Percentiles rank a stretch among this genome's conserved stretches.
Evolutionary conservation across 352 stramenopile species (phyloP).

Genomic region (Thalassiosira livingstoniorum): DNA sequence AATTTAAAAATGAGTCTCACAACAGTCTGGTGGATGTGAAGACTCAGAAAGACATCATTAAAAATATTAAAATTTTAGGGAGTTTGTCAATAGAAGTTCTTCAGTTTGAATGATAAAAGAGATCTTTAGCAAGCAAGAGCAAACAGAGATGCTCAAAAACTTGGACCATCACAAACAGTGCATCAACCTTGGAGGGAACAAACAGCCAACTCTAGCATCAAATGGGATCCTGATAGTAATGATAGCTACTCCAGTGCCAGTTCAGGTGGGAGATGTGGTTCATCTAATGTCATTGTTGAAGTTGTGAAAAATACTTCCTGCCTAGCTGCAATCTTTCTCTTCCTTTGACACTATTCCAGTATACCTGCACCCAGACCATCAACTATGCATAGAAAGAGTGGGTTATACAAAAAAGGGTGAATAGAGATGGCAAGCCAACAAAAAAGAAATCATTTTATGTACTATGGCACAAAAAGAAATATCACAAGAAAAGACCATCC

Average conservation of each 20-base stretch:
- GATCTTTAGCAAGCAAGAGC: not conserved
- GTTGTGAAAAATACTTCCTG: not conserved
- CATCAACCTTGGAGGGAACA: not conserved
- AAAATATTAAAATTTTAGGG: not conserved
- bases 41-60: constrained; percentile 19
- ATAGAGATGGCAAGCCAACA: not conserved
- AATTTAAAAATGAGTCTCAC: constrained; percentile 5
- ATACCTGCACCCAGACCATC: not conserved
- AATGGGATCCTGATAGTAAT: not conserved
- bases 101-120: not conserved
- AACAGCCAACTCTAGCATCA: not conserved
- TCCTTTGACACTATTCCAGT: not conserved
- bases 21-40: constrained; percentile 8
- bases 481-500: not conserved
- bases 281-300: not conserved
- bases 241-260: not conserved
- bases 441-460: not conserved
- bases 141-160: not conserved
- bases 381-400: not conserved
- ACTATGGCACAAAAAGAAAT: not conserved
- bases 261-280: not conserved
- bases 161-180: not conserved
- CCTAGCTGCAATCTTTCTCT: not conserved
- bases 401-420: not conserved
- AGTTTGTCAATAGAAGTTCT: not conserved